phyloP scores from a whole-genome alignment of 805 yeast species.

The Cyberlindnera saturnus region DNA sequence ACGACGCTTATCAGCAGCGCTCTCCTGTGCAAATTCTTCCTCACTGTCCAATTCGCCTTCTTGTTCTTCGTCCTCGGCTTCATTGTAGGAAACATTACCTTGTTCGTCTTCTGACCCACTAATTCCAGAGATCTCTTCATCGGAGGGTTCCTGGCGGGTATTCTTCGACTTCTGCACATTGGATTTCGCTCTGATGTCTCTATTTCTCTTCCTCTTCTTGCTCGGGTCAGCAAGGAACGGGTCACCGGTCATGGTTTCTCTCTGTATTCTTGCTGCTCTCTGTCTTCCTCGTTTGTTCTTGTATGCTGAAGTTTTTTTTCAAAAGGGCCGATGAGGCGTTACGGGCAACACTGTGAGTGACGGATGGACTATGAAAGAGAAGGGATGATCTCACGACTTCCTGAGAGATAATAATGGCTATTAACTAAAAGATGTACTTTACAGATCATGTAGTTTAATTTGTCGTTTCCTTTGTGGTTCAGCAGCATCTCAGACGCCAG shows the following conservation, averaged over 20 bases:
- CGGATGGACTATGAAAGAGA: too few relatives aligned
- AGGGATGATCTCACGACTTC: too few relatives aligned
- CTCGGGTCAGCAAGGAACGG: slow-evolving; percentile 60
- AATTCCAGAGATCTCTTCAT: slow-evolving; percentile 50
- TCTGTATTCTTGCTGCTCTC: neutral
- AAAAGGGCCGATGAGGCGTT: too few relatives aligned
- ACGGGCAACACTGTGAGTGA: too few relatives aligned
- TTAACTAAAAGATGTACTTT: too few relatives aligned
- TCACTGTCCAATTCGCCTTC: slow-evolving; percentile 49
- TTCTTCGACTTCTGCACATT: neutral
- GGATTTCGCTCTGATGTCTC: slow-evolving; percentile 8
- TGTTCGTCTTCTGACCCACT: slow-evolving; percentile 46
- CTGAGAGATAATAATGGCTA: too few relatives aligned
- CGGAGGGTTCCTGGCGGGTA: slow-evolving; percentile 17
- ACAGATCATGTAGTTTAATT: too few relatives aligned
- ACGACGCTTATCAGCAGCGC: slow-evolving; percentile 90
- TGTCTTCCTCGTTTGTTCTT: neutral
- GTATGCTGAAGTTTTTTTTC: too few relatives aligned
- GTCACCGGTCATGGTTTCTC: slow-evolving; percentile 44
- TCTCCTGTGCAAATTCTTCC: slow-evolving; percentile 69
- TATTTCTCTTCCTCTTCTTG: slow-evolving; percentile 17
- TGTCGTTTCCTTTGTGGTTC: neutral
- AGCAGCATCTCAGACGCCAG: neutral
- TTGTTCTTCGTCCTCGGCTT: slow-evolving; percentile 31
- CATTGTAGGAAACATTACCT: slow-evolving; percentile 31